Evolutionary conservation across 805 yeast species (phyloP), one percentile per base, ranked within the genome.

Genomic region (Lachancea lanzarotensis): DNA sequence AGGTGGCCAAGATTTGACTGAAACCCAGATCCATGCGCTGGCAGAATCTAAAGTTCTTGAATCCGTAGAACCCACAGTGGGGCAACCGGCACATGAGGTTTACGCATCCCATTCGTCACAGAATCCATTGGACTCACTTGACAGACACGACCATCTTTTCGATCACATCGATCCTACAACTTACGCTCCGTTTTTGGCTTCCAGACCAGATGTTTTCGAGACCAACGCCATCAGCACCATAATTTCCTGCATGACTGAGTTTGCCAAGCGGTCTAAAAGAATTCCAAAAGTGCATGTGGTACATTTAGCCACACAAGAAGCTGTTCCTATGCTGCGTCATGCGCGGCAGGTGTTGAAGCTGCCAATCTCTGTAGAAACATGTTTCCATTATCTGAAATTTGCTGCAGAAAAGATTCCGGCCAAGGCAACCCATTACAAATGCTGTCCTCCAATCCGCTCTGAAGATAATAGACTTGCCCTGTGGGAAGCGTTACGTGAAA

Each of bases 391-490:
- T 63, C 70, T 90, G 43, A 75, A 91, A 2, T 71, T 90, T 36
- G 72, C 75, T 2, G 85, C 96, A 2, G 96, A 90, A 59, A 71
- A 72, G 19, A 87, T 90, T 44, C 81, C 88, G 16, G 75, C 80
- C 54, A 78, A 86, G 42, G 79, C 82, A 12, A 90, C 96, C 3
- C 86, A 82, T 57, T 87, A 75, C 74, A 90, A 90, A 66, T 91
- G 96, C 60, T 91, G 96, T 63, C 98, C 98, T 1, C 98, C 98
- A 2, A 90, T 90, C 52, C 72, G 98, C 49, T 70, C 84, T 1
- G 81, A 82, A 50, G 72, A 73, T 36, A 91, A 91, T 63, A 74
- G 93, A 52, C 65, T 72, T 35, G 71, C 75, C 31, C 73, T 90
- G 38, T 91, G 97, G 97, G 67, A 74, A 45, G 97, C 91, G 0